phyloP scores from a whole-genome alignment of 495 filamentous ascomycete species.

The Daldinia decipiens region DNA sequence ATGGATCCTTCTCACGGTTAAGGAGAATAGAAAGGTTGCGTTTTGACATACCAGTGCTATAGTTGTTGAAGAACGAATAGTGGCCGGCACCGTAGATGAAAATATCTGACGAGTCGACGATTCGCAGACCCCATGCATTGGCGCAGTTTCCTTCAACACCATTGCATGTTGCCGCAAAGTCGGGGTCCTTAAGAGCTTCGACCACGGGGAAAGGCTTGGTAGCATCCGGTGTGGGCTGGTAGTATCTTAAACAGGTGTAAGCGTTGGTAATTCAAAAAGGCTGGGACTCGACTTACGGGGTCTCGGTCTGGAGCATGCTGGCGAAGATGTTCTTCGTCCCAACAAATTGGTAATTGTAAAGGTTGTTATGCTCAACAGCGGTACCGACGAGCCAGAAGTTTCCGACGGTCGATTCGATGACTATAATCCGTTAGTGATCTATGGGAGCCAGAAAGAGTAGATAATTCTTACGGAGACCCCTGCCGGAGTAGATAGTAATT shows the following conservation, averaged over 20 bases:
- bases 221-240: slow-evolving; percentile 72
- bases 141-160: slow-evolving; percentile 61
- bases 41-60: slow-evolving; percentile 50
- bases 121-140: slow-evolving; percentile 72
- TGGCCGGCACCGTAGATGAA: slow-evolving; percentile 75
- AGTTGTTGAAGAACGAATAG: slow-evolving; percentile 79
- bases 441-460: background rate
- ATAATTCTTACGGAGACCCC: slow-evolving; percentile 63
- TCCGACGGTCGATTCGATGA: slow-evolving; percentile 63
- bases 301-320: slow-evolving; percentile 86
- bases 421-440: slow-evolving; percentile 18
- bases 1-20: background rate
- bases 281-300: slow-evolving; percentile 58
- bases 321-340: slow-evolving; percentile 75
- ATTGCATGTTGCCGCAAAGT: slow-evolving; percentile 61
- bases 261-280: background rate
- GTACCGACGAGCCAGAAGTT: slow-evolving; percentile 74
- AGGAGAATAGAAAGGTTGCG: background rate
- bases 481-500: slow-evolving; percentile 76
- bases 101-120: slow-evolving; percentile 67
- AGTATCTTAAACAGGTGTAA: slow-evolving; percentile 45
- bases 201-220: slow-evolving; percentile 65
- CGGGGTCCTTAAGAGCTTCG: slow-evolving; percentile 64
- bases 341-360: slow-evolving; percentile 85
- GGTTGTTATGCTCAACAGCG: slow-evolving; percentile 76